A percentile compares a stretch with the other conserved stretches of the same genome.
Evolutionary conservation across 2,329 filamentous ascomycete species (phyloP).

Genomic region (Ophioceras dolichostomum): DNA sequence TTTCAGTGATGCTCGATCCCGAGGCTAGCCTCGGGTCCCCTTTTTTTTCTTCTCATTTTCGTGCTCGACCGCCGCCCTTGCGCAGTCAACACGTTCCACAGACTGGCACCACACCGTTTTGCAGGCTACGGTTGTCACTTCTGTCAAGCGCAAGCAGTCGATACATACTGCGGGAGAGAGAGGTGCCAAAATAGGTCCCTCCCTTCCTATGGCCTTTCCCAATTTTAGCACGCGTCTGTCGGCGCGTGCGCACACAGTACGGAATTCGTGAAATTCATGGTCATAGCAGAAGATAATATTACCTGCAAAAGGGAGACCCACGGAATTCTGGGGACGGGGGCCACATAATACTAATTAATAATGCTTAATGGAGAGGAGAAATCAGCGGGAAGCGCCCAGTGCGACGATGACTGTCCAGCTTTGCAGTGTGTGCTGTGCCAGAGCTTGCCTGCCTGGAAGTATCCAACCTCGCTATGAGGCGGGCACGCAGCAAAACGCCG

Average conservation of each 20-base stretch:
- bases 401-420: conserved; percentile 2
- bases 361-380: conserved; percentile 3
- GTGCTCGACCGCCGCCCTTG: not conserved
- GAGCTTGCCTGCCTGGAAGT: too few relatives aligned
- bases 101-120: too few relatives aligned
- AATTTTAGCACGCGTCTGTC: conserved; percentile 1
- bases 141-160: too few relatives aligned
- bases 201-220: not conserved
- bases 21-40: not conserved
- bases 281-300: conserved; percentile 5
- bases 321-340: not conserved
- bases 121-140: too few relatives aligned
- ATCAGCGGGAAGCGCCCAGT: conserved; percentile 7
- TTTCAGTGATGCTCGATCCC: not conserved
- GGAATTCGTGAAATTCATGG: conserved; percentile 1
- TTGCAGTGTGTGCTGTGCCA: too few relatives aligned
- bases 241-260: not conserved
- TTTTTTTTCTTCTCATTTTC: not conserved
- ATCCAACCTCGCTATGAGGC: too few relatives aligned
- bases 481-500: too few relatives aligned
- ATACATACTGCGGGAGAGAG: too few relatives aligned
- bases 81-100: too few relatives aligned
- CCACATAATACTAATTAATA: conserved; percentile 6
- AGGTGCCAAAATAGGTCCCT: too few relatives aligned
- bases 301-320: conserved; percentile 3